phyloP scores from a whole-genome alignment of 306 rosid genomes.

The Sophora flavescens region DNA sequence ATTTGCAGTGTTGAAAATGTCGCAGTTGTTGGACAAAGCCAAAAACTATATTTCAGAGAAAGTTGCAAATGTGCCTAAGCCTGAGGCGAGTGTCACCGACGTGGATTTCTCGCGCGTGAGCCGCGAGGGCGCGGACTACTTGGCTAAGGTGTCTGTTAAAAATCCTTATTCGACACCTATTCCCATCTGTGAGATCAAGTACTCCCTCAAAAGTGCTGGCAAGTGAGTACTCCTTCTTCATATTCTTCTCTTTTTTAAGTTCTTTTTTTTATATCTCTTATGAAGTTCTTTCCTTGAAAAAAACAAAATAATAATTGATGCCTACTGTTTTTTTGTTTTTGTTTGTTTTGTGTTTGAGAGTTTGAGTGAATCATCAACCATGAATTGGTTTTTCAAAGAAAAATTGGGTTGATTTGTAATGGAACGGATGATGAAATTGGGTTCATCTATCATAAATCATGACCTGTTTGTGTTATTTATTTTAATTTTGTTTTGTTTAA shows the following conservation, averaged over 20 bases:
- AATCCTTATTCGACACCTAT: constrained; percentile 67
- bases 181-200: constrained; percentile 87
- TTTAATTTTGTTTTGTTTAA: not conserved
- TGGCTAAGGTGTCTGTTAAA: constrained; percentile 66
- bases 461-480: too few species aligned
- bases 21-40: constrained; percentile 69
- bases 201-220: constrained; percentile 72
- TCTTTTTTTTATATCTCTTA: not conserved
- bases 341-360: too few species aligned
- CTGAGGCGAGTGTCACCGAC: constrained; percentile 73
- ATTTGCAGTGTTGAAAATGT: constrained; percentile 51
- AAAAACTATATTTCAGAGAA: constrained; percentile 61
- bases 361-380: not conserved
- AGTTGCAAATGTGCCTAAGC: constrained; percentile 57
- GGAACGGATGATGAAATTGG: not conserved
- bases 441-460: too few species aligned
- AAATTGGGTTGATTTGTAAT: not conserved
- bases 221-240: constrained; percentile 39
- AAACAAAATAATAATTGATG: not conserved
- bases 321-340: too few species aligned
- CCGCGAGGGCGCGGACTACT: constrained; percentile 55
- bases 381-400: not conserved
- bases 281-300: too few species aligned
- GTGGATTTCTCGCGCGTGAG: constrained; percentile 72
- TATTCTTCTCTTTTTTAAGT: too few species aligned